Evolutionary conservation across 495 filamentous ascomycete genomes (phyloP).

Genomic region (Xylaria intraflava): DNA sequence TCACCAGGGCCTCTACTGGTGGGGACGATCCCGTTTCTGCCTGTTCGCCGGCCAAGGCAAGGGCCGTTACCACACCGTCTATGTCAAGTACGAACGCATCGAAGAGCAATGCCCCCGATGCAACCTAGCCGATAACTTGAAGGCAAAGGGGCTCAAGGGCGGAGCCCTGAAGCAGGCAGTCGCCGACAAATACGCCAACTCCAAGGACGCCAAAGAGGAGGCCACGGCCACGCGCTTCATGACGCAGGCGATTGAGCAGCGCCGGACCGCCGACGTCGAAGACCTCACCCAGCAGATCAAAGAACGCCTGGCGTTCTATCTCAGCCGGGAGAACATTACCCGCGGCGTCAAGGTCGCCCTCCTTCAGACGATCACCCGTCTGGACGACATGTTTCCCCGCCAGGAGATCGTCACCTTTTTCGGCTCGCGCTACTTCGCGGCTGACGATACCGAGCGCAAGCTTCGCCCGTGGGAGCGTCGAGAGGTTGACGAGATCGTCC

Average conservation of each 20-base stretch:
- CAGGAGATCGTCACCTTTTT: neutral
- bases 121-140: neutral
- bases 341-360: neutral
- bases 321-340: neutral
- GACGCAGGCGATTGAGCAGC: neutral
- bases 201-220: neutral
- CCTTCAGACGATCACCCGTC: neutral
- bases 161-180: neutral
- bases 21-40: neutral
- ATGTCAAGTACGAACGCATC: neutral
- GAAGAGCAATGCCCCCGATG: neutral
- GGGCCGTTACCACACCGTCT: neutral
- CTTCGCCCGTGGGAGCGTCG: neutral
- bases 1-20: conserved; percentile 2
- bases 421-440: neutral
- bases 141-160: neutral
- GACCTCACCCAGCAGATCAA: neutral
- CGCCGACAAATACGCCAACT: neutral
- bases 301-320: neutral
- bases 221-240: neutral
- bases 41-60: neutral
- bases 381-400: neutral
- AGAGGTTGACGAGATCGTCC: neutral
- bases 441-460: neutral
- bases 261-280: neutral